phyloP scores from a whole-genome alignment of 768 basidiomycete species.

The Termitomyces sp. region DNA sequence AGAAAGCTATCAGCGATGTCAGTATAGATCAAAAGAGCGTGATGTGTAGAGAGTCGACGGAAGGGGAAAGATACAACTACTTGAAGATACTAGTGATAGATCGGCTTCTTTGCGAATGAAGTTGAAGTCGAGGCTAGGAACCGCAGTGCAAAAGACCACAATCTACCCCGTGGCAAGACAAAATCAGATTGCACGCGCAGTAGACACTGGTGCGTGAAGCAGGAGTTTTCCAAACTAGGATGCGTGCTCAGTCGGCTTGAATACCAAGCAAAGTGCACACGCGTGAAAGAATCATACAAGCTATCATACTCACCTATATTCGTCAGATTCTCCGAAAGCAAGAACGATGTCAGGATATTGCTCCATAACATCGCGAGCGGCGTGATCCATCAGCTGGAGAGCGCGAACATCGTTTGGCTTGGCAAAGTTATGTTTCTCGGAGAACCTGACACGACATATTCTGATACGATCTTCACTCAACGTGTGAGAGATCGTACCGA shows the following conservation, averaged over 20 bases:
- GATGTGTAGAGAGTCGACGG: neutral
- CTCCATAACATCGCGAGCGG: constrained; percentile 77
- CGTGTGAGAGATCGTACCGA: constrained; percentile 43
- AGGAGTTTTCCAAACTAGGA: neutral
- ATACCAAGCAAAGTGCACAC: neutral
- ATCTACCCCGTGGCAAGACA: neutral
- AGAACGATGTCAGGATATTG: constrained; percentile 80
- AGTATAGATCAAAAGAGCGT: neutral
- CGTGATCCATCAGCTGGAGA: constrained; percentile 86
- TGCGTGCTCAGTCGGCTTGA: neutral
- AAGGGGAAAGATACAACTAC: too few relatives aligned
- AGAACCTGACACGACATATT: constrained; percentile 51
- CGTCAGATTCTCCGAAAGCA: constrained; percentile 95
- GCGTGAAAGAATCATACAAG: neutral
- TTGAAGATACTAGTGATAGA: neutral
- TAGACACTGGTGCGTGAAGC: neutral
- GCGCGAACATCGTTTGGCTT: constrained; percentile 94
- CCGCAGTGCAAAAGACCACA: neutral
- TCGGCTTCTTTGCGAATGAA: neutral
- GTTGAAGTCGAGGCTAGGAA: too few relatives aligned
- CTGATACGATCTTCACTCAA: neutral
- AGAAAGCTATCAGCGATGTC: constrained; percentile 63
- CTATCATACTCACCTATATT: constrained; percentile 67
- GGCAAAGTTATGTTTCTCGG: constrained; percentile 71
- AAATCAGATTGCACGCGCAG: neutral